Percentiles rank a stretch among this genome's conserved stretches.
Evolutionary conservation across 441 rosid genomes (phyloP).

Genomic region (Iberis amara): DNA sequence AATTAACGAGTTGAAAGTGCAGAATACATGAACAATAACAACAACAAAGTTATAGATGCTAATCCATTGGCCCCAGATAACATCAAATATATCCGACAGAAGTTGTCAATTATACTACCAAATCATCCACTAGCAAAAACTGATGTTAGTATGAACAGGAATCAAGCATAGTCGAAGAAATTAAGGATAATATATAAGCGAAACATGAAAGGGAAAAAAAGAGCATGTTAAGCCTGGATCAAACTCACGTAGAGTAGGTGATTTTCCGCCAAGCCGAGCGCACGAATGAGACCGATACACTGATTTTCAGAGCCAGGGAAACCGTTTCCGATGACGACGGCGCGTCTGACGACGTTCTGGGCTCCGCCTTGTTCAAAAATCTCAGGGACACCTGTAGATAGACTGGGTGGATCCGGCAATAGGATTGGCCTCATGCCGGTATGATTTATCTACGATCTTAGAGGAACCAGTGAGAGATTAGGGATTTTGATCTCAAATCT

Average conservation of each 20-base stretch:
- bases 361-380: constrained; percentile 71
- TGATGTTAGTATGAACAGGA: neutral
- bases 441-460: constrained; percentile 16
- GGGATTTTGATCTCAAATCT: constrained; percentile 2
- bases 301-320: constrained; percentile 76
- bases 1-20: neutral
- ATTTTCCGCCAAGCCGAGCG: constrained; percentile 68
- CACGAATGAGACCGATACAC: constrained; percentile 74
- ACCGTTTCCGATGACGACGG: constrained; percentile 84
- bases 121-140: constrained; percentile 2
- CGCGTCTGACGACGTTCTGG: constrained; percentile 59
- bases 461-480: constrained; percentile 5
- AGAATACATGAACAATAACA: neutral
- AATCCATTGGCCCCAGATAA: neutral
- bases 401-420: constrained; percentile 75
- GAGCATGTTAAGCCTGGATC: neutral
- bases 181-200: neutral
- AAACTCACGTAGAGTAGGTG: constrained; percentile 65
- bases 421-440: constrained; percentile 69
- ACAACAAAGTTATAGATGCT: neutral
- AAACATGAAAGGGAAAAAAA: no score
- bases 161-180: constrained; percentile 1
- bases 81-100: neutral
- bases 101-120: constrained; percentile 1
- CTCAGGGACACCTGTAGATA: constrained; percentile 69